These are phyloP conservation scores for Auxenochlorella pyrenoidosa DNA, from an alignment of 139 green algal species.

Conservation along the genomic window DNA sequence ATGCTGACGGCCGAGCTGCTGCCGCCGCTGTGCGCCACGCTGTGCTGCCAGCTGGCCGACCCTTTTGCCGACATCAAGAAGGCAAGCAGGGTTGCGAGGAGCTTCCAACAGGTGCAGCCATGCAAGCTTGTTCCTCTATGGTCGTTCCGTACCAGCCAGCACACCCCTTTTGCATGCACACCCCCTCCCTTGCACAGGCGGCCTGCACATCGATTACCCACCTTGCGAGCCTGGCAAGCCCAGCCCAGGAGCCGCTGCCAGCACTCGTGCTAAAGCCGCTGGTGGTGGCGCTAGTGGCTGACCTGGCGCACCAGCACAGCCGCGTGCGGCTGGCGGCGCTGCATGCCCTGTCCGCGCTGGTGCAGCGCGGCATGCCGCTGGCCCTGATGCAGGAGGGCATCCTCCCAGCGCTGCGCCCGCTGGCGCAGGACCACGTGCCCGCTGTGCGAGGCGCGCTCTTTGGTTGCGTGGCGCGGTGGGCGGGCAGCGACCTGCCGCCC, in stretches of 20 bases:
- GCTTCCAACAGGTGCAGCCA: too few relatives aligned
- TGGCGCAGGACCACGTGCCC: conserved; percentile 61
- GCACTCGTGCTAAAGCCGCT: conserved; percentile 46
- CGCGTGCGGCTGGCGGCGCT: conserved; percentile 60
- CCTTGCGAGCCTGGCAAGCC: conserved; percentile 31
- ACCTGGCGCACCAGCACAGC: conserved; percentile 74
- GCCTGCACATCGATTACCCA: conserved; percentile 39
- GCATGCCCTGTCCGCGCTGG: conserved; percentile 64
- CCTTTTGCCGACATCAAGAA: conserved; percentile 83
- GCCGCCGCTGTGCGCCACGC: conserved; percentile 10
- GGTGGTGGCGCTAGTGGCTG: conserved; percentile 47
- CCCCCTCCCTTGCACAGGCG: conserved; percentile 2
- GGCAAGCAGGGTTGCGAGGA: background rate
- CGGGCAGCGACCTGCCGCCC: conserved; percentile 44
- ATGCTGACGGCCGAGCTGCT: background rate
- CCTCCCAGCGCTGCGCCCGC: conserved; percentile 1
- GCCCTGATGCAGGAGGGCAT: conserved; percentile 11
- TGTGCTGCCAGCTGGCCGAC: conserved; percentile 71
- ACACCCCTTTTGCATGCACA: background rate
- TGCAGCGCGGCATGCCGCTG: conserved; percentile 40
- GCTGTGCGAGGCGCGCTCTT: conserved; percentile 66
- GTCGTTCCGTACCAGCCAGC: background rate
- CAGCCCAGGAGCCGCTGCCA: conserved; percentile 28
- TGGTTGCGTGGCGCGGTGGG: conserved; percentile 58
- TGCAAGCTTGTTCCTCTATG: background rate